Evolutionary conservation across 371 early-diverging fungal genomes (phyloP), one percentile per base, ranked within the genome.

Genomic region (Thermomucor indicae-seudaticae): DNA sequence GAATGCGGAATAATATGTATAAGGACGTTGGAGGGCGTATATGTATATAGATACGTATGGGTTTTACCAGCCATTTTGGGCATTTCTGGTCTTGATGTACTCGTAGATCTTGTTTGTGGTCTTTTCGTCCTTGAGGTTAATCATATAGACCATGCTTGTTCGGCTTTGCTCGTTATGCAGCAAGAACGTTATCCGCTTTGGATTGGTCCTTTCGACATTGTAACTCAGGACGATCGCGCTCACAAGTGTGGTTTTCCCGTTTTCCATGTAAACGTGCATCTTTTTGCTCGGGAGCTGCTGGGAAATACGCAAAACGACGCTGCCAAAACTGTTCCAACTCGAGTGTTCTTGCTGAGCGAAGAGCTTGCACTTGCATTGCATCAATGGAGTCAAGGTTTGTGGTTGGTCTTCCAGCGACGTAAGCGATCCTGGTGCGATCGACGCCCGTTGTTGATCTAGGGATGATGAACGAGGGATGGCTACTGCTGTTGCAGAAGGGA

Each of bases 181-280:
- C 22, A 68, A 53, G n/a, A 75, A 66, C 1, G 67, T 55, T 19
- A 75, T 47, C 5, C 69, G 60, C 31, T 75, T 75, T 28, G 57
- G 43, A 5, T 47, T 55, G 20, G 65, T 54, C 31, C 49, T 58
- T 50, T 70, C 66, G 6, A 75, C 71, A 23, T 70, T 70, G n/a
- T 64, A 58, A 49, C 75, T 75, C 35, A 51, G 62, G 2, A 75
- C 67, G 20, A 64, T 43, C 0, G 71, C 57, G 43, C 69, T 70
- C 3, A 71, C 67, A n/a, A 75, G 41, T 23, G 59, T 65, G 7
- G 52, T 57, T 30, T 75, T 75, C n/a, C 68, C 64, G 28, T 71
- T 68, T 42, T 75, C 67, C n/a, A 75, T 71, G 16, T 67, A 57
- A 38, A 75, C 65, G 49, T 70, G 55, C 64, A 67, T 66, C 24